Percentiles rank a stretch among this genome's conserved stretches.
Conservation (phyloP, 345 rosid species). For the Luvunga scandens region DNA sequence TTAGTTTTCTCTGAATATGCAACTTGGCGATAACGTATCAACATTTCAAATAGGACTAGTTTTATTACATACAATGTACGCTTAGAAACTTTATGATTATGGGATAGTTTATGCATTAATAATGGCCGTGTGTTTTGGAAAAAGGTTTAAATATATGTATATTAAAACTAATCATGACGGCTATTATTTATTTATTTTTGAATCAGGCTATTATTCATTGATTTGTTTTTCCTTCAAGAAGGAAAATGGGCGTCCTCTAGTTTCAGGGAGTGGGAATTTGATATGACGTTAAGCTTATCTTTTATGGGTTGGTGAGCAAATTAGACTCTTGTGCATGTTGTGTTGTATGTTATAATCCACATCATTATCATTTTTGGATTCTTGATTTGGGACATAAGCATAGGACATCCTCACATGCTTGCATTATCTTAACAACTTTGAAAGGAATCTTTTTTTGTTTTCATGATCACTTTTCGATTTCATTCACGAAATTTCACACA, state of each 20-base stretch:
- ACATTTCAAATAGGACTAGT: not conserved
- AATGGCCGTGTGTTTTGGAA: not conserved
- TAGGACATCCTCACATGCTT: not conserved
- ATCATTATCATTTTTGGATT: slow-evolving; percentile 1
- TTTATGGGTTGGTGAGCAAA: not conserved
- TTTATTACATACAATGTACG: not conserved
- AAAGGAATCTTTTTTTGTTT: not conserved
- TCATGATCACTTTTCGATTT: not conserved
- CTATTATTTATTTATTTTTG: no score
- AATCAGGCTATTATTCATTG: not conserved
- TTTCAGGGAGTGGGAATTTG: not conserved
- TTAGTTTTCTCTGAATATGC: not conserved
- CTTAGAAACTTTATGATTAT: no score
- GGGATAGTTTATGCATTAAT: not conserved
- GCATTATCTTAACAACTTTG: not conserved
- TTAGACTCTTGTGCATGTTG: not conserved
- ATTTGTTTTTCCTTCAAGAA: not conserved
- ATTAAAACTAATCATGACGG: no score
- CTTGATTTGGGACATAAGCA: slow-evolving; percentile 1
- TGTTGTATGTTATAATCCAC: not conserved
- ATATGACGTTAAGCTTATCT: not conserved
- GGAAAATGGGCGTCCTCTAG: not conserved
- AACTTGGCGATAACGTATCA: not conserved
- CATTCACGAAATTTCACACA: not conserved
- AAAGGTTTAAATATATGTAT: no score